phyloP scores from a whole-genome alignment of 1,284 basidiomycete species.

The Cryptococcus sp. region DNA sequence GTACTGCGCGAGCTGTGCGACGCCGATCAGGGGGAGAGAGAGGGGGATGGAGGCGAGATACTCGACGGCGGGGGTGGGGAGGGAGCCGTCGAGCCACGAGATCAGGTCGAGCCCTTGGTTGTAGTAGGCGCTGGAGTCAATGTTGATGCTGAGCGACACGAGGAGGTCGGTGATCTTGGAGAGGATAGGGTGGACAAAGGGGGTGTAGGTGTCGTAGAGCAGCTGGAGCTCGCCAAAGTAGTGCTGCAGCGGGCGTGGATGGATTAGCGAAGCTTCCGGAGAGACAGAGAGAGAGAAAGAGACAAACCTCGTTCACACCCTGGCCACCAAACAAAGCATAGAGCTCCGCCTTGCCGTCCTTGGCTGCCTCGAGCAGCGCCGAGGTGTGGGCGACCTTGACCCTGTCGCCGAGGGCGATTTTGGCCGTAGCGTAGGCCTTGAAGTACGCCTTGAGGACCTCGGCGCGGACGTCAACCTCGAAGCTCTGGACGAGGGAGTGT shows the following conservation, averaged over 20 bases:
- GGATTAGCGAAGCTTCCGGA: no score
- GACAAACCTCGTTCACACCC: slow-evolving; percentile 82
- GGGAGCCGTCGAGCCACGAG: slow-evolving; percentile 74
- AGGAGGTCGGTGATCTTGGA: slow-evolving; percentile 65
- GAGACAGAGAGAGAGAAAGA: background rate
- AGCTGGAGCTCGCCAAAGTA: slow-evolving; percentile 94
- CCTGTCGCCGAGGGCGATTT: slow-evolving; percentile 58
- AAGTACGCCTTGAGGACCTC: slow-evolving; percentile 77
- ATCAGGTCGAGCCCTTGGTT: slow-evolving; percentile 74
- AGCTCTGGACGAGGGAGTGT: slow-evolving; percentile 72
- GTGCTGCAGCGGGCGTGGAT: slow-evolving; percentile 53
- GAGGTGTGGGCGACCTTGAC: slow-evolving; percentile 66
- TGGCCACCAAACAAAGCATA: slow-evolving; percentile 98
- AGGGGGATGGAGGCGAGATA: slow-evolving; percentile 95
- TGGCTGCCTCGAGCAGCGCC: slow-evolving; percentile 70
- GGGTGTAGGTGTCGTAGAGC: slow-evolving; percentile 85
- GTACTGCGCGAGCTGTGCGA: slow-evolving; percentile 94
- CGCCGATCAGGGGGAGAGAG: slow-evolving; percentile 90
- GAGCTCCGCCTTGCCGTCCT: slow-evolving; percentile 68
- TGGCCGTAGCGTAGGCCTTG: slow-evolving; percentile 68
- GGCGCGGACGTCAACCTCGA: slow-evolving; percentile 72
- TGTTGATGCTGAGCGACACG: slow-evolving; percentile 62
- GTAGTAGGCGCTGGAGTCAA: slow-evolving; percentile 67
- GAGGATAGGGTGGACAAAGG: slow-evolving; percentile 74
- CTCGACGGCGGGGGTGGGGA: slow-evolving; percentile 69